Percentiles rank a stretch among this genome's conserved stretches.
These are phyloP conservation scores for Tetrapisispora nanseiensis DNA, from an alignment of 805 yeast species.

Conservation along the genomic window DNA sequence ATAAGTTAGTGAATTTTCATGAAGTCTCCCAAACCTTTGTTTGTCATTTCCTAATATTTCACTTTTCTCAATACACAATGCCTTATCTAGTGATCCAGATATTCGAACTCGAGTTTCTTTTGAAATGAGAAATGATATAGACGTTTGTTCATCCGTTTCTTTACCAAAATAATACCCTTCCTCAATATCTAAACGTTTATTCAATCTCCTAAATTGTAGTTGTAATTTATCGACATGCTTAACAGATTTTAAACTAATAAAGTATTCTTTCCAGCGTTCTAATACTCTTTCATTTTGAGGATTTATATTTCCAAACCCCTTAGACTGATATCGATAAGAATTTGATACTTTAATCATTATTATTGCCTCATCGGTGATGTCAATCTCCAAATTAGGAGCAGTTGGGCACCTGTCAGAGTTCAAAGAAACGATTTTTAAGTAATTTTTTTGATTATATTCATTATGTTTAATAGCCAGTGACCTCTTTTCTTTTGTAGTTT, in stretches of 20 bases:
- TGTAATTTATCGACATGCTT: slow-evolving; percentile 40
- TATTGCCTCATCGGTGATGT: slow-evolving; percentile 46
- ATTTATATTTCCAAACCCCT: slow-evolving; percentile 39
- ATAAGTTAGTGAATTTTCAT: slow-evolving; percentile 30
- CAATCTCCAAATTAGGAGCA: not conserved
- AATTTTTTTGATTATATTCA: not conserved
- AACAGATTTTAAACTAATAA: slow-evolving; percentile 61
- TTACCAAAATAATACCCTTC: not conserved
- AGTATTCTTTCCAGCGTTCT: slow-evolving; percentile 75
- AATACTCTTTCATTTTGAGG: slow-evolving; percentile 44
- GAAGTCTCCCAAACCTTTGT: not conserved
- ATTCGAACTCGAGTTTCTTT: slow-evolving; percentile 32
- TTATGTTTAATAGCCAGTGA: not conserved
- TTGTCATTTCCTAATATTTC: not conserved
- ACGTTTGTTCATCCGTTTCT: not conserved
- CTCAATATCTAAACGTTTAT: not conserved
- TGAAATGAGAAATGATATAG: not conserved
- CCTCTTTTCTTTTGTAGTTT: not conserved
- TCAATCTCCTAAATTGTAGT: not conserved
- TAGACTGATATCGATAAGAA: not conserved
- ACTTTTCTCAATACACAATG: slow-evolving; percentile 34
- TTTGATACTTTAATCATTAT: slow-evolving; percentile 43
- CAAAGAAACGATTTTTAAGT: not conserved
- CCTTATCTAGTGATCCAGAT: slow-evolving; percentile 61
- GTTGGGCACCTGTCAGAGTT: not conserved